Percentiles rank a stretch among this genome's conserved stretches.
phyloP scores from a whole-genome alignment of 768 basidiomycete genomes.

The Collybia nuda region DNA sequence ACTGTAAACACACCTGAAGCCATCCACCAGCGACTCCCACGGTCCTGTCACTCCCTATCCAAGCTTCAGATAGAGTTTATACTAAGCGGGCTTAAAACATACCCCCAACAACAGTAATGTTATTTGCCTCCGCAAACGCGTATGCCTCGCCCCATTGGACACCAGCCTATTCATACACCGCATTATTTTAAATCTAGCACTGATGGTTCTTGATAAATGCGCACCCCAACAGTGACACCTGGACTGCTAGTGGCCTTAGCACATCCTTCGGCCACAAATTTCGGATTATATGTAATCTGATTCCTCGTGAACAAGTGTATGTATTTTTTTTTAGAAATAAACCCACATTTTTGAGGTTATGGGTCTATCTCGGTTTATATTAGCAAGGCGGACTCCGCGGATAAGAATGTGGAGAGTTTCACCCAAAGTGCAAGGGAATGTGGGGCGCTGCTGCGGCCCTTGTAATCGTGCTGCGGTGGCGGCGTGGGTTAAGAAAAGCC shows the following conservation, averaged over 20 bases:
- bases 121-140: conserved; percentile 40
- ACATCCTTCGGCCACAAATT: conserved; percentile 37
- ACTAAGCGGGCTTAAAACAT: not conserved
- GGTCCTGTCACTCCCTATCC: conserved; percentile 32
- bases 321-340: not conserved
- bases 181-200: too few species aligned
- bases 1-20: conserved; percentile 27
- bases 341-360: conserved; percentile 37
- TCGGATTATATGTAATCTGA: conserved; percentile 33
- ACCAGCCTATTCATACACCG: conserved; percentile 32
- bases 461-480: conserved; percentile 43
- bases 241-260: conserved; percentile 13
- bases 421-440: conserved; percentile 47
- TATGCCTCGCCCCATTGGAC: conserved; percentile 44
- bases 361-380: conserved; percentile 25
- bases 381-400: too few species aligned
- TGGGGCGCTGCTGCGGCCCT: conserved; percentile 45
- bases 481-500: not conserved
- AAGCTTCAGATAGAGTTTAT: not conserved
- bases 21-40: conserved; percentile 44
- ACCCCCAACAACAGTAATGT: conserved; percentile 47
- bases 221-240: conserved; percentile 37
- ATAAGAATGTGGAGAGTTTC: too few species aligned
- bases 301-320: not conserved
- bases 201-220: too few species aligned